Evolutionary conservation across 1,139 yeast species (phyloP), one percentile per base, ranked within the genome.

Genomic region (Geotrichum australiense): DNA sequence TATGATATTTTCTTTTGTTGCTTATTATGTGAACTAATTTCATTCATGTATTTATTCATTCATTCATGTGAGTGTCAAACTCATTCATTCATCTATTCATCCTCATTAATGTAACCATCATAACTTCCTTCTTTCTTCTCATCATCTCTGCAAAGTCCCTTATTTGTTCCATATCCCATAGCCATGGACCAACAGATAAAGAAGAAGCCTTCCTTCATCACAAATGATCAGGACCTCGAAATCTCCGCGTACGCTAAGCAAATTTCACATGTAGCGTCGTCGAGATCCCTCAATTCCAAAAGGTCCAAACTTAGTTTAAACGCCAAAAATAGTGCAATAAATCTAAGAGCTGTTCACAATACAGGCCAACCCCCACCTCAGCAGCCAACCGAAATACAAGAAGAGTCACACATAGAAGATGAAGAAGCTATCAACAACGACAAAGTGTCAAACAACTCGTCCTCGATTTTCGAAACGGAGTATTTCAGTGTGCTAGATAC

Each of bases 241-340:
- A 29, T 29, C n/a, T 29, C 32, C 10, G 21, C n/a, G 6, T 21
- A 15, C 4, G 32, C 32, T 29, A 29, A 29, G 12, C 8, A 29
- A 16, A 29, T 29, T 16, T 15, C 20, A 5, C 21, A 29, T 15
- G 32, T 29, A 11, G 12, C 32, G 8, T 8, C 32, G 5, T 8
- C 32, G 5, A 29, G 18, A 29, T 15, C 21, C 21, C 8, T 29
- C 4, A 14, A 14, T 5, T 15, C 32, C 4, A 29, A 29, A 6
- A 14, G 21, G 6, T 15, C 32, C 4, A 29, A 29, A 18, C 32
- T 21, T 5, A 29, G 32, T 29, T 6, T 29, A 29, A 18, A 8
- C 6, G 18, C 21, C 32, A 15, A 15, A 15, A 5, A n/a, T 5
- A 29, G 32, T 15, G 8, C 8, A 4, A 21, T n/a, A n/a, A 29